Evolutionary conservation across 2,329 filamentous ascomycete species (phyloP), one percentile per base, ranked within the genome.

Genomic region (Ceratocystis colombiana): DNA sequence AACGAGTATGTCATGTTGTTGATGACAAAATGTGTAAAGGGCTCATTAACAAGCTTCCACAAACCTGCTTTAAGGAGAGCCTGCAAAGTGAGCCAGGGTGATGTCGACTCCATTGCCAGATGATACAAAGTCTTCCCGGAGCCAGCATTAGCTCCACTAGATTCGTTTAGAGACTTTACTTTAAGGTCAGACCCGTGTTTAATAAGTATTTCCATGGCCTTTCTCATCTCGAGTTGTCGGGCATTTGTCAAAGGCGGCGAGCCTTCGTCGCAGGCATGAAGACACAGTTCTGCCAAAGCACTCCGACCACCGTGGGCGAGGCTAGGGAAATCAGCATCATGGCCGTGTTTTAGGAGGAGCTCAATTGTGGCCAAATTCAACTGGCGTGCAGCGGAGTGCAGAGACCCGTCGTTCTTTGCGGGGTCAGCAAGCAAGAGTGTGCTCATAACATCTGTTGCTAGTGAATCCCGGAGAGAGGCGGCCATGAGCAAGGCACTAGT

Each of bases 251-350:
- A 75, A 5, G 77, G 75, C 15, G 77, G 75, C 2, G 75, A 76
- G 0, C 73, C 73, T 65, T 80, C 76, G 22, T 50, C 50, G 17
- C 81, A 79, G 0, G 81, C 81, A 66, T 81, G 80, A 5, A 84
- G 75, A 68, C 85, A 88, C 2, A 88, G 74, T 68, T 88, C 85
- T 0, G 81, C 84, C 0, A 89, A 75, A 0, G 84, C 84, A 67
- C 80, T 85, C 57, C 86, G 80, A 0, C 86, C 86, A 17, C 78
- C 79, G 69, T 88, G 84, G 0, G 84, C 74, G 2, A 81, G 78
- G 64, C 82, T 87, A 0, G 85, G 85, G 66, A 86, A 88, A 71
- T 88, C 85, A 0, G 83, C 78, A 17, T 86, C 82, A 68, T 88
- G 85, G 1, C 80, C 82, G 68, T 81, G 76, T 59, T 84, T 76